phyloP scores from a whole-genome alignment of 306 rosid genomes.

The Cicer bijugum region DNA sequence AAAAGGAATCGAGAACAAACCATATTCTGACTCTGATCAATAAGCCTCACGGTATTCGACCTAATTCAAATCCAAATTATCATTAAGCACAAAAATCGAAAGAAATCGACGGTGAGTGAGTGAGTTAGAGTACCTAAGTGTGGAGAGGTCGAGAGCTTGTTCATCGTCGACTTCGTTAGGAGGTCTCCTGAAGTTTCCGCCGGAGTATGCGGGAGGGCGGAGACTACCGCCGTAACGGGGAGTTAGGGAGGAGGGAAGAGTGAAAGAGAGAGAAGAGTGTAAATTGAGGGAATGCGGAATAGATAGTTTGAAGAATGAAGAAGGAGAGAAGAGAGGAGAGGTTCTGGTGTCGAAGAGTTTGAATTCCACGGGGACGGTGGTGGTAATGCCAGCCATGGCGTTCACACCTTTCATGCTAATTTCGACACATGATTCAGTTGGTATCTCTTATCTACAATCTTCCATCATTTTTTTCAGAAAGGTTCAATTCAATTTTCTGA shows the following conservation, averaged over 20 bases:
- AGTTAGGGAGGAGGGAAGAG: constrained; percentile 42
- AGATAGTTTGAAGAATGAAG: constrained; percentile 54
- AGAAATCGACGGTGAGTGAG: neutral
- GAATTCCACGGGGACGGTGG: constrained; percentile 61
- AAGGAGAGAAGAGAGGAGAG: constrained; percentile 49
- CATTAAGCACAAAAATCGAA: constrained; percentile 20
- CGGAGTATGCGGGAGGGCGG: constrained; percentile 50
- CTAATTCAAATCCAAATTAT: constrained; percentile 53
- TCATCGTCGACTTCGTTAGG: constrained; percentile 59
- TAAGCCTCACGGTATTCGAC: constrained; percentile 85
- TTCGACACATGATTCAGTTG: constrained; percentile 2
- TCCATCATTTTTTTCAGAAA: neutral
- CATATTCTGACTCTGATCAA: constrained; percentile 88
- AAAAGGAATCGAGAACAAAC: constrained; percentile 54
- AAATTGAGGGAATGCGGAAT: constrained; percentile 45
- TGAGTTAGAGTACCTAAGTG: constrained; percentile 53
- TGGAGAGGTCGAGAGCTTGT: constrained; percentile 65
- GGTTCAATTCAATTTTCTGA: neutral
- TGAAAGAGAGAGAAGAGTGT: constrained; percentile 39
- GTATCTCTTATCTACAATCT: constrained; percentile 39
- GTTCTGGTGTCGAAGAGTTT: constrained; percentile 46
- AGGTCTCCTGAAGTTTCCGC: constrained; percentile 52
- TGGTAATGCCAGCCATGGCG: constrained; percentile 79
- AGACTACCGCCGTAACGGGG: constrained; percentile 62
- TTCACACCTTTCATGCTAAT: constrained; percentile 22